Conservation (phyloP, 805 yeast genomes). For the Barnettozyma siamensis region DNA sequence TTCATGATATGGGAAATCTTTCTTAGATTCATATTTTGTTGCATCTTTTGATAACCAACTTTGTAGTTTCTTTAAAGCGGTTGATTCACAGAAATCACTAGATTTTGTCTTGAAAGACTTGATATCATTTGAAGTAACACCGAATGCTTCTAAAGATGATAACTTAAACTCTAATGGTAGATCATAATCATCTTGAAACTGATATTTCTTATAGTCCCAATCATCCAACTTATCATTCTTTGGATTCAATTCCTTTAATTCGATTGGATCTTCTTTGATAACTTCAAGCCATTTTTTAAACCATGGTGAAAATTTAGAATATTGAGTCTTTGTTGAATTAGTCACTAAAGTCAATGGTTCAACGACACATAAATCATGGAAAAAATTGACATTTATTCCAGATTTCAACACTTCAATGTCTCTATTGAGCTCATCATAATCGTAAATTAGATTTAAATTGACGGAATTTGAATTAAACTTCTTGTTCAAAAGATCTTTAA, state of each 20-base stretch:
- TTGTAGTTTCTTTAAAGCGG: background rate
- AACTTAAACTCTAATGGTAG: slow-evolving; percentile 19
- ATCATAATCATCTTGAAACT: slow-evolving; percentile 13
- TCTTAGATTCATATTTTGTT: slow-evolving; percentile 1
- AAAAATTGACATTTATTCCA: slow-evolving; percentile 14
- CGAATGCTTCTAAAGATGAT: slow-evolving; percentile 9
- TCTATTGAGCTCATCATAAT: slow-evolving; percentile 30
- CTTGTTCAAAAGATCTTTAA: slow-evolving; percentile 12
- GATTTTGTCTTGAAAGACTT: background rate
- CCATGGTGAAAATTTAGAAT: slow-evolving; percentile 46
- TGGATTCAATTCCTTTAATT: background rate
- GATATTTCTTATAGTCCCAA: slow-evolving; percentile 6
- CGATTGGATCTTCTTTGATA: slow-evolving; percentile 19
- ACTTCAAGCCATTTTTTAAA: slow-evolving; percentile 36
- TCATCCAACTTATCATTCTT: slow-evolving; percentile 10
- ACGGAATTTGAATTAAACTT: slow-evolving; percentile 15
- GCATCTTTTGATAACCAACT: slow-evolving; percentile 6
- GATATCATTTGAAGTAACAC: slow-evolving; percentile 4
- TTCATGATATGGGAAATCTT: slow-evolving; percentile 13
- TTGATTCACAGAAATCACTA: background rate
- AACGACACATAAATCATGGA: slow-evolving; percentile 40
- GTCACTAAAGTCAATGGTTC: slow-evolving; percentile 35
- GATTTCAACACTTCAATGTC: slow-evolving; percentile 25
- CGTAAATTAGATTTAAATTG: slow-evolving; percentile 30
- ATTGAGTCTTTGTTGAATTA: slow-evolving; percentile 36